Evolutionary conservation across 768 basidiomycete species (phyloP).

Genomic region (Psilocybe cyanescens): DNA sequence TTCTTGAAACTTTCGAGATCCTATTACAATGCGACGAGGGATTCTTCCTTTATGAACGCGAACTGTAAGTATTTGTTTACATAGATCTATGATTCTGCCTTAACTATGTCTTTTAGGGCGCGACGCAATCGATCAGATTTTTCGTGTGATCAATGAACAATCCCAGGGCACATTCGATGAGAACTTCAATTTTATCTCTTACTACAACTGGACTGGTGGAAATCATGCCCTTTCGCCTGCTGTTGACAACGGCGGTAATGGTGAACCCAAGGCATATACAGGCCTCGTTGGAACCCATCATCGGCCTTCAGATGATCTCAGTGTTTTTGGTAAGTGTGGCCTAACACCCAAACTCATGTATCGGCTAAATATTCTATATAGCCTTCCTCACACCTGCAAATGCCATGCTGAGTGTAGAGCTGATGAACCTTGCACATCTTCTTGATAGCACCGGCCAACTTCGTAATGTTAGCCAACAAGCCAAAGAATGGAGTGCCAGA

Average conservation of each 20-base stretch:
- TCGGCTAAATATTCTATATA: constrained; percentile 29
- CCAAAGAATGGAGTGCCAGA: constrained; percentile 58
- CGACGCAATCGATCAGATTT: constrained; percentile 69
- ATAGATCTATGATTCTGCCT: background rate
- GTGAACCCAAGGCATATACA: constrained; percentile 76
- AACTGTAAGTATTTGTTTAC: constrained; percentile 50
- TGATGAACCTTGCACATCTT: constrained; percentile 60
- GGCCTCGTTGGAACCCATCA: constrained; percentile 80
- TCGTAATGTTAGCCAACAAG: constrained; percentile 54
- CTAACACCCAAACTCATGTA: background rate
- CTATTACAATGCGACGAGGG: constrained; percentile 74
- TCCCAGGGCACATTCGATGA: constrained; percentile 73
- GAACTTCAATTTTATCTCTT: constrained; percentile 74
- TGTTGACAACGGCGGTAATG: constrained; percentile 71
- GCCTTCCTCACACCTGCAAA: constrained; percentile 82
- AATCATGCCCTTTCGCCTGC: constrained; percentile 63
- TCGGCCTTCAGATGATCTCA: constrained; percentile 77
- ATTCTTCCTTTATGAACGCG: constrained; percentile 70
- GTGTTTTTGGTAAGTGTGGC: constrained; percentile 55
- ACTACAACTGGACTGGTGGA: constrained; percentile 83
- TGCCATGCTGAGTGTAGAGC: constrained; percentile 81
- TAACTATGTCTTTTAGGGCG: constrained; percentile 51
- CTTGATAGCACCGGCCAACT: constrained; percentile 54
- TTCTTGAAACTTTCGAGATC: constrained; percentile 79
- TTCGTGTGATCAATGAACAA: constrained; percentile 78